Conservation (phyloP, 257 asterid species). For the Craterostigma plantagineum region DNA sequence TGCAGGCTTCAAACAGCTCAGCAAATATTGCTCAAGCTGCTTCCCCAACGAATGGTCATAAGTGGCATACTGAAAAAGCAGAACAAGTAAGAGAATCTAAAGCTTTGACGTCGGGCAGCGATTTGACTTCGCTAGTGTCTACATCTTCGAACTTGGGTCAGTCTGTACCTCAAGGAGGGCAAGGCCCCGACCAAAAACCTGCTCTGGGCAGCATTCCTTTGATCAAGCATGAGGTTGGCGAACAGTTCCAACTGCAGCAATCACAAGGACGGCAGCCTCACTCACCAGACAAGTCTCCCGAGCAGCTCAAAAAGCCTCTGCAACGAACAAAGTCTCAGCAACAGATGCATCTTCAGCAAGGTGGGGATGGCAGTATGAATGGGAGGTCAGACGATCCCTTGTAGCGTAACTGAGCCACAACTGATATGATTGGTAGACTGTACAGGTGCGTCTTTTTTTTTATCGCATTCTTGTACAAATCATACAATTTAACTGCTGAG, state of each 20-base stretch:
- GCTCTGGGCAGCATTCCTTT: constrained; percentile 21
- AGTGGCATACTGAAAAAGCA: constrained; percentile 32
- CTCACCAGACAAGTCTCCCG: constrained; percentile 16
- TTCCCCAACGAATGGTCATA: constrained; percentile 22
- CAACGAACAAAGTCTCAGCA: constrained; percentile 31
- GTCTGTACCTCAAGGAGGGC: constrained; percentile 25
- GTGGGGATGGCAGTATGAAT: constrained; percentile 33
- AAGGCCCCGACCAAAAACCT: constrained; percentile 37
- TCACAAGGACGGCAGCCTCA: constrained; percentile 28
- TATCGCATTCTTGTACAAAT: too few species aligned
- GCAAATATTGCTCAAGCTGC: constrained; percentile 14
- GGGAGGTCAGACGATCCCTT: constrained; percentile 33
- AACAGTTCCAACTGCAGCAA: constrained; percentile 27
- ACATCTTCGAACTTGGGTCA: constrained; percentile 25
- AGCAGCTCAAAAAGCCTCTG: constrained; percentile 19
- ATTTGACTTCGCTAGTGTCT: constrained; percentile 25
- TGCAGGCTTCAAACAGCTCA: constrained; percentile 21
- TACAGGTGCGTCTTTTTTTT: too few species aligned
- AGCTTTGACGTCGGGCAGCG: constrained; percentile 21
- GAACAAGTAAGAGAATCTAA: constrained; percentile 28
- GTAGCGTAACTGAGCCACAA: too few species aligned
- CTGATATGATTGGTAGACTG: too few species aligned
- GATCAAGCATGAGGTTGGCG: constrained; percentile 25
- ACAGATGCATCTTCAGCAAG: constrained; percentile 45
- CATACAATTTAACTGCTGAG: too few species aligned